Conservation (phyloP, 768 basidiomycete genomes). For the Phaeolepiota aurea region DNA sequence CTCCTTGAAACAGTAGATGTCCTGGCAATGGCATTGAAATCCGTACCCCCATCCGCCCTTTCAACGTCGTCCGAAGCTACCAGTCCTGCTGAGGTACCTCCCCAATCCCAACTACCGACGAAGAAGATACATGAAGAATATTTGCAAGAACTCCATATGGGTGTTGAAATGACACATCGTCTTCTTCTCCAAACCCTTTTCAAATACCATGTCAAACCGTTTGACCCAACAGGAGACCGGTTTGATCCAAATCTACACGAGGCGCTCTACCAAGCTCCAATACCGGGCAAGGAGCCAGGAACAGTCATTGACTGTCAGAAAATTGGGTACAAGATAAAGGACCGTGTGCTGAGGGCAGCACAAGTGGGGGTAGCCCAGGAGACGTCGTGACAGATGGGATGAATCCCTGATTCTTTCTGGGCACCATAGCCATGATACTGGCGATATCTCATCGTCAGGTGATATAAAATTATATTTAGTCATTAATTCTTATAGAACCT, state of each 20-base stretch:
- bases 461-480: slow-evolving; percentile 3
- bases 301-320: slow-evolving; percentile 89
- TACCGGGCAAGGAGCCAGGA: slow-evolving; percentile 85
- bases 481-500: slow-evolving; percentile 3
- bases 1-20: slow-evolving; percentile 89
- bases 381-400: slow-evolving; percentile 21
- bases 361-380: slow-evolving; percentile 95
- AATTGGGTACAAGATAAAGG: slow-evolving; percentile 90
- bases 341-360: slow-evolving; percentile 85
- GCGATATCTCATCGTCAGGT: not conserved
- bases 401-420: not conserved
- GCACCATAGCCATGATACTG: not conserved
- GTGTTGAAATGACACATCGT: slow-evolving; percentile 89
- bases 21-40: slow-evolving; percentile 74
- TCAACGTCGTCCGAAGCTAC: slow-evolving; percentile 16
- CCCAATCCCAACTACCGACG: slow-evolving; percentile 19
- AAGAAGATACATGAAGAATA: slow-evolving; percentile 51
- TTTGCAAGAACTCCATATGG: slow-evolving; percentile 68
- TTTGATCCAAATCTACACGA: slow-evolving; percentile 97
- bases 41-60: slow-evolving; percentile 52
- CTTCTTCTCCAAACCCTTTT: slow-evolving; percentile 83
- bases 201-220: slow-evolving; percentile 87
- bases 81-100: slow-evolving; percentile 18
- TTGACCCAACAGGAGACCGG: slow-evolving; percentile 84
- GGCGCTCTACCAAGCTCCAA: slow-evolving; percentile 88